These are phyloP conservation scores for Pseudogymnoascus sp. DNA, from an alignment of 2,329 filamentous ascomycete species.

Conservation along the genomic window DNA sequence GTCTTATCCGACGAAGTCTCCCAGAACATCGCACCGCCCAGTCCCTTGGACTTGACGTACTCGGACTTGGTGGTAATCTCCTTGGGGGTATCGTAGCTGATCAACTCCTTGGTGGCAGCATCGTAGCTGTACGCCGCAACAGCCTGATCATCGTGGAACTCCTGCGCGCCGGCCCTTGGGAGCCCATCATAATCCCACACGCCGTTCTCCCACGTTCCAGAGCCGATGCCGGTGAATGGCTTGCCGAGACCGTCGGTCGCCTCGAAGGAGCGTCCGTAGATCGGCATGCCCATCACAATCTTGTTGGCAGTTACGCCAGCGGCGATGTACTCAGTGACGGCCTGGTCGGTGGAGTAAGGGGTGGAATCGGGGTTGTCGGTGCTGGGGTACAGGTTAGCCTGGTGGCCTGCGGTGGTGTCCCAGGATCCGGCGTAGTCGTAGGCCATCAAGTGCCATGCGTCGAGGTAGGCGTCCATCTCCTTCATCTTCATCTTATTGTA, in stretches of 20 bases:
- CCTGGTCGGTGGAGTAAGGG: conserved; percentile 59
- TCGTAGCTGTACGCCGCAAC: conserved; percentile 68
- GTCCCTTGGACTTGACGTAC: conserved; percentile 53
- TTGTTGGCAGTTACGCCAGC: conserved; percentile 56
- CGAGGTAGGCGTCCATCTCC: conserved; percentile 40
- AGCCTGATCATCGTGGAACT: conserved; percentile 47
- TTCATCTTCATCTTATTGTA: conserved; percentile 40
- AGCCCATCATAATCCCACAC: conserved; percentile 77
- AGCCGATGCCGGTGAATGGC: conserved; percentile 54
- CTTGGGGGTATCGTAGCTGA: conserved; percentile 62
- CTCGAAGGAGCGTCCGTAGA: conserved; percentile 68
- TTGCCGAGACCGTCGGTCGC: conserved; percentile 58
- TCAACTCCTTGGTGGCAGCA: conserved; percentile 47
- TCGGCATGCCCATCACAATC: conserved; percentile 69
- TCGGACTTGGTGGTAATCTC: conserved; percentile 54
- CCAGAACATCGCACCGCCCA: conserved; percentile 83
- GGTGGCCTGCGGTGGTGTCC: conserved; percentile 55
- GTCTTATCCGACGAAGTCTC: conserved; percentile 63
- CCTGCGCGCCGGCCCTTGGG: conserved; percentile 51
- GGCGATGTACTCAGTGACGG: conserved; percentile 56
- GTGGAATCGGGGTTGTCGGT: conserved; percentile 48
- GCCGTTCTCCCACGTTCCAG: conserved; percentile 64
- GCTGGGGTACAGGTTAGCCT: conserved; percentile 61
- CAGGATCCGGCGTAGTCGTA: conserved; percentile 66
- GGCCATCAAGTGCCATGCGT: conserved; percentile 58